Evolutionary conservation across 768 basidiomycete genomes (phyloP), one percentile per base, ranked within the genome.

Genomic region (Pholiota molesta): DNA sequence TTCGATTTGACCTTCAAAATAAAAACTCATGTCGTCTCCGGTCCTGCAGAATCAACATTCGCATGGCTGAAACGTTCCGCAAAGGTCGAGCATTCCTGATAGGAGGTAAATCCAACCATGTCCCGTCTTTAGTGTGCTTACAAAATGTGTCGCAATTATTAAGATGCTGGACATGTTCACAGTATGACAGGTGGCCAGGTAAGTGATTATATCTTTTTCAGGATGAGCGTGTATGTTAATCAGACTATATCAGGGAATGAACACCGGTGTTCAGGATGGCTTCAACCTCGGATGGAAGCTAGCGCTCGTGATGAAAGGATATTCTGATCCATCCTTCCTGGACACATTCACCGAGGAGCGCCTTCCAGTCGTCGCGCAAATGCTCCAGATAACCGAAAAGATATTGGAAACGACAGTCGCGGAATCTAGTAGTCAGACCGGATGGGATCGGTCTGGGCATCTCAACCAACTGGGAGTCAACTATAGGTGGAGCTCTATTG

Each of bases 381-480:
- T 78, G 73, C 75, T 77, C 16, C 57, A 74, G 49, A 68, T 69
- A 19, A 71, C 74, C 5, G 69, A 65, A 2, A 52, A 66, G n/a
- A 53, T 73, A 9, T 57, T 71, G 33, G 59, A 65, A 13, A 62
- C 56, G 3, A 26, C 23, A 13, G n/a, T 14, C 28, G 35, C 47
- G 17, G 29, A 58, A 14, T 66, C 65, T 44, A 19, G 21, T 3
- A 31, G 1, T 55, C 8, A 44, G 42, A 6, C 56, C 16, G 13
- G 67, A 64, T 33, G 64, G 17, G 63, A 66, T 9, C 66, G 69
- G 17, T 62, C 61, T 2, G 66, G 67, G 5, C 64, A 69, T 2
- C 61, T 82, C 7, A 66, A 71, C n/a, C 79, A 81, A 70, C 77
- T 84, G 23, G 82, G 81, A 3, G 72, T 86, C 51, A 85, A 86